Base-by-base conservation (phyloP, 192 early-diverging fungal species). In the Coemansia sp. region DNA sequence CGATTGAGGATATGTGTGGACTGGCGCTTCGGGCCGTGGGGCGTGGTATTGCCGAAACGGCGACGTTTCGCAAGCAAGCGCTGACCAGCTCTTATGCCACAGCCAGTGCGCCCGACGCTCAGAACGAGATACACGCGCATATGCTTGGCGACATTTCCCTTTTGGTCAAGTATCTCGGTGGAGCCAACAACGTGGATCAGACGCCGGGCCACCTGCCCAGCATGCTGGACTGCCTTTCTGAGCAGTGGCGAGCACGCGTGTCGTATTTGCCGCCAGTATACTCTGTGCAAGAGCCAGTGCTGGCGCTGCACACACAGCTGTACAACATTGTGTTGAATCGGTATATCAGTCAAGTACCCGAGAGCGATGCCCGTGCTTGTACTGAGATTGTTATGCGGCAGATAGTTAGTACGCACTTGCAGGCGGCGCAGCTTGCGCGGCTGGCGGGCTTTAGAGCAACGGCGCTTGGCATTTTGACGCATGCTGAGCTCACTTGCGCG, bases 61-160 rank as follows among this genome's bases (percentile, higher is more conserved):
- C 61, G 5, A 42, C 42, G 36, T 22, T 43, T 61, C 7, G 69
- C 47, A 51, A 33, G 0, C 54, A 63, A 31, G 68, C 70, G 12
- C 36, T 43, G 31, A 15, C 49, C 22, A 33, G 51, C 13, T 34
- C 44, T 3, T 36, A 52, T 2, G 36, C 67, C 5, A n/a, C 63
- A 11, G 43, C 62, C 2, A 27, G 36, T 5, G 15, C 64, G 6
- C 66, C 36, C 49, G 57, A 60, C 8, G 42, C 71, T 34, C 67
- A 47, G 12, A 65, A 72, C 59, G 74, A 79, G 22, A 71, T 85
- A 12, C 71, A 73, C 10, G 78, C 79, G 3, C 84, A 85, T 36
- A 85, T 85, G 84, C 72, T 85, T 15, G 79, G 79, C 52, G 84
- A 85, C 34, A 62, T 78, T 10, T 66, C 70, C 1, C 40, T 85